Evolutionary conservation across 257 asterid species (phyloP), one percentile per base, ranked within the genome.

Genomic region (Fraxinus quadrangulata): DNA sequence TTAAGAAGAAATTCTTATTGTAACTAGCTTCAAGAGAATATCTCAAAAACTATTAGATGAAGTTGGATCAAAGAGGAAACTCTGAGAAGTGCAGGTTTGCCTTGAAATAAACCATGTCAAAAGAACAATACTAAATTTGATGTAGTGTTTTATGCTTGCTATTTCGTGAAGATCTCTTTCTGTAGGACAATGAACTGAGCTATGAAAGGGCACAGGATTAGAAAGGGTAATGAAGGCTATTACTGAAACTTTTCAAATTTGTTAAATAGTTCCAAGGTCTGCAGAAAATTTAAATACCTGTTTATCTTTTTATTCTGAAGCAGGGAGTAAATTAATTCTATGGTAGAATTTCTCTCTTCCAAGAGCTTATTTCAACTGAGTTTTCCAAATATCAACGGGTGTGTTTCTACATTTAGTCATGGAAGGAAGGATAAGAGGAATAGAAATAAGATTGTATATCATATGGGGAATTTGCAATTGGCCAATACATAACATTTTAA

Each of bases 391-490:
- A 24, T 63, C 7, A 26, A 3, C n/a, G 4, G n/a, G 30, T 3
- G 34, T 63, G 7, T 36, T 54, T 67, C 54, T 21, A 17, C 30
- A 21, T 42, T 14, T 66, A 31, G 34, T 73, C 68, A 21, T 68
- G 26, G 47, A 51, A 8, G 54, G 74, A 51, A 80, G 69, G 33
- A 68, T 69, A 21, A 69, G 28, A 30, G 78, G 28, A 77, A 39
- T 36, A 28, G 19, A 54, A 42, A 28, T 65, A 40, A 42, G 28
- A 39, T 73, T 4, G 34, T 67, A 6, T 42, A 71, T 70, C 30
- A 59, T 36, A 26, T 13, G 73, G 36, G 34, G 56, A 47, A 71
- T 56, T 11, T 61, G 5, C 9, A 72, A 28, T 74, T 70, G 54
- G 24, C 39, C 17, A 56, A 39, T 63, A 12, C 71, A 73, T 47